A percentile compares a stretch with the other conserved stretches of the same genome.
Evolutionary conservation across 169 alveolate genomes (phyloP).

Genomic region (Cyclospora cayetanensis): DNA sequence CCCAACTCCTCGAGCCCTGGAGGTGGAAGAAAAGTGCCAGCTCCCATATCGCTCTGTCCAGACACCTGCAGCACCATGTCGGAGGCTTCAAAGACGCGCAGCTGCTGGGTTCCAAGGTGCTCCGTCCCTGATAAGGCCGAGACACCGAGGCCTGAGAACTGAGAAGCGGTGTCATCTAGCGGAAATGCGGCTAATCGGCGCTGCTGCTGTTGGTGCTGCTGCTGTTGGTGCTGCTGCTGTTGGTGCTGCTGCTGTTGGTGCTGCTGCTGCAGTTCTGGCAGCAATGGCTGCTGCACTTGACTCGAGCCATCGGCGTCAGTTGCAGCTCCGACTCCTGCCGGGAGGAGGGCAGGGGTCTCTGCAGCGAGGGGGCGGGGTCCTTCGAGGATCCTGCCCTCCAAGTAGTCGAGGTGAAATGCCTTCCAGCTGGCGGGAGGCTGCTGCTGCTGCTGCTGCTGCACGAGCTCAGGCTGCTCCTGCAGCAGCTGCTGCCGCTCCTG

Average conservation of each 20-base stretch:
- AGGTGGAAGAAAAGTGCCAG: slow-evolving; percentile 45
- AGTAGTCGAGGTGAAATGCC: too few relatives aligned
- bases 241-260: neutral
- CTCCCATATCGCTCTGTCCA: slow-evolving; percentile 10
- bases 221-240: slow-evolving; percentile 35
- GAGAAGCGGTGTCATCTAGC: slow-evolving; percentile 14
- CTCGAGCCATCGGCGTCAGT: neutral
- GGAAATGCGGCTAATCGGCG: slow-evolving; percentile 4
- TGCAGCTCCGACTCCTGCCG: too few relatives aligned
- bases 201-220: slow-evolving; percentile 42
- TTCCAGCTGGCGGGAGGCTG: too few relatives aligned
- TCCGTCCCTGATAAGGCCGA: neutral
- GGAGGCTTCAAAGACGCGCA: slow-evolving; percentile 3
- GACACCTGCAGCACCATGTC: slow-evolving; percentile 29
- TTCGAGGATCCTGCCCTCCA: too few relatives aligned
- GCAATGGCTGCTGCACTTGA: neutral
- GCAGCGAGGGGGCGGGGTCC: too few relatives aligned
- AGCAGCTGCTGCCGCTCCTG: neutral
- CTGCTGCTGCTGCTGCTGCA: neutral
- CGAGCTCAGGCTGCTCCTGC: neutral
- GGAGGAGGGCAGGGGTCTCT: too few relatives aligned
- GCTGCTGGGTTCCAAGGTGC: slow-evolving; percentile 19
- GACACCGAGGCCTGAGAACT: neutral
- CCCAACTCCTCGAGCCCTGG: slow-evolving; percentile 60
- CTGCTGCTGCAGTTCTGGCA: neutral